Evolutionary conservation across 2,329 filamentous ascomycete genomes (phyloP), one percentile per base, ranked within the genome.

Genomic region (Coniochaeta prunicola): DNA sequence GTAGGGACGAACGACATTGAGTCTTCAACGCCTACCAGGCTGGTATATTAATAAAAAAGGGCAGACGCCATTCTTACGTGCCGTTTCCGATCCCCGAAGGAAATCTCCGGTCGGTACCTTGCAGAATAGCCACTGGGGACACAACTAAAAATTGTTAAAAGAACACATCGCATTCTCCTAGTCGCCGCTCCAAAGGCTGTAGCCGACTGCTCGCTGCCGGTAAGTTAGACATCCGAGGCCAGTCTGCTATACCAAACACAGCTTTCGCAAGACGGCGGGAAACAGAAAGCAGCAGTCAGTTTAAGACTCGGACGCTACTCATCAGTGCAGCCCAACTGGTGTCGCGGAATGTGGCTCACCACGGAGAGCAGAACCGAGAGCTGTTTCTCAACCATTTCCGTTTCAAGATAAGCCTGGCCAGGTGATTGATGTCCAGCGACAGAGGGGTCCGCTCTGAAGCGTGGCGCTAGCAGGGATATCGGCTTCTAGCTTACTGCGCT

Each of bases 91-190:
- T 30, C 24, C 45, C 45, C 45, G 17, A 24, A 30, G 24, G n/a
- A 50, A 50, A 50, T 50, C 45, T 50, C 45, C 45, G 45, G 24
- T 30, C 24, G 53, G 53, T 34, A 55, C 53, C 31, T 55, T 55
- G 53, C 53, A 55, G 53, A 55, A 21, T 17, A 55, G 53, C 53
- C 53, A 55, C 30, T 15, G 30, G 31, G 53, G 24, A 15, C 13
- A 15, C 9, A 50, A 28, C 24, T 26, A 4, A 4, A 15, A n/a
- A n/a, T n/a, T n/a, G n/a, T n/a, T n/a, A n/a, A 26, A 30, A 30
- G 2, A 21, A 4, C 17, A n/a, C 38, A 42, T 19, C 10, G 9
- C 4, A 19, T 7, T 3, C n/a, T 15, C 38, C 38, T 10, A 26
- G 12, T 48, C 42, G 42, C 24, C 21, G 42, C 10, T 26, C 7